Evolutionary conservation across 495 filamentous ascomycete species (phyloP), one percentile per base, ranked within the genome.

Genomic region (Baudoinia panamericana): DNA sequence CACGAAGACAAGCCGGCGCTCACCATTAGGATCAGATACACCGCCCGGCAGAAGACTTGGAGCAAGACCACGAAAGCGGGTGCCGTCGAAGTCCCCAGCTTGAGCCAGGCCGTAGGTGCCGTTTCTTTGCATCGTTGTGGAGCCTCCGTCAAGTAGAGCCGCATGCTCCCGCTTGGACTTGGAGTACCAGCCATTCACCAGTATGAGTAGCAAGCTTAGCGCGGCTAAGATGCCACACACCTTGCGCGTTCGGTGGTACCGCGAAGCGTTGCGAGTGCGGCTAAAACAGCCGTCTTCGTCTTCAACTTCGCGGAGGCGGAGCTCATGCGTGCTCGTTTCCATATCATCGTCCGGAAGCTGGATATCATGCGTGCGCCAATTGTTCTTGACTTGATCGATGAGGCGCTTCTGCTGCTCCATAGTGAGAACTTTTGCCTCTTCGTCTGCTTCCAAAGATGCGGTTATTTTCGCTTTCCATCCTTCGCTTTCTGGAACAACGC

Each of bases 1-100:
- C 23, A 96, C 65, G 33, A 95, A 54, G 7, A 96, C 61, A 17
- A 96, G 64, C 34, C 75, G 51, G 39, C 57, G 37, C 22, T 61
- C 54, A 22, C 52, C 50, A 17, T 42, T 12, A 16, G 30, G 27
- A 30, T 52, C 48, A 3, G 18, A 12, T 19, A 18, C 12, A 9
- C 48, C 48, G n/a, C 48, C 48, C 1, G 48, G 48, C 8, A 52
- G 0, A 12, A 37, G 26, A 9, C 5, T 18, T n/a, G 32, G 9
- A 18, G 38, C 25, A 1, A 52, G 20, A 8, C 43, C 43, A 17
- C 30, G 4, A 7, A 52, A 35, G 16, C 13, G 3, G 8, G 31
- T 33, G 31, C 48, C 48, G 13, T 46, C 30, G 30, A 51, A 51
- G 25, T 37, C 25, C 1, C 42, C 42, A n/a, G 11, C 34, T 8